Base-by-base conservation (phyloP, 148 eudicot genomes). In the Beta vulgaris region DNA sequence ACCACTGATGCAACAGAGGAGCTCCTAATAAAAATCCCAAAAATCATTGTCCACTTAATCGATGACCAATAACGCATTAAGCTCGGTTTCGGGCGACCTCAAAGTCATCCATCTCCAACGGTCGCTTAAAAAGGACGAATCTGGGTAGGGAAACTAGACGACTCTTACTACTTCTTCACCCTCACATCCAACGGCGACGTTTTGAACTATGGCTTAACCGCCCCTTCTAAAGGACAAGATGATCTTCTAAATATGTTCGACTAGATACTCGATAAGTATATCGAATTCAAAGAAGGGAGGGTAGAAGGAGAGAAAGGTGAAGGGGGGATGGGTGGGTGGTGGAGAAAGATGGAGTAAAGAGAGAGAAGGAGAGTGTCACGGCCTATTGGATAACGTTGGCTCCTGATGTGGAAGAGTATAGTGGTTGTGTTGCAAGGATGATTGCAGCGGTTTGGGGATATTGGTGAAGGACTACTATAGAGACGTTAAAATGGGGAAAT, bases 301-400 rank as follows among this genome's bases (percentile, higher is more conserved):
- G 90, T 84, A 36, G 54, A 65, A 51, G 63, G 57, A 0, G 79
- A 74, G 65, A 71, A 68, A 73, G 81, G 59, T 8, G 67, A 71
- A 68, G 76, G 19, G 85, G 68, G 71, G 82, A 49, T 36, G 82
- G 87, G 91, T 85, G 86, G 82, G 67, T n/a, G 58, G 77, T 85
- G 85, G 78, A 76, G 67, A 31, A 26, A 29, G 86, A 81, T 68
- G 84, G 15, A 54, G 70, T 25, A 65, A 78, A 54, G 76, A 79
- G 80, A 64, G 86, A 84, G 86, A 87, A 82, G 92, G 82, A 80
- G 79, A 79, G 75, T 37, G 80, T 89, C 14, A 84, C 85, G 0
- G 97, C 90, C 43, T 93, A 88, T 49, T 91, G 97, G 98, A 91
- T 96, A 10, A 85, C 90, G 3, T 14, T 91, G 84, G 97, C 93